These are phyloP conservation scores for Lyophyllum semitale DNA, from an alignment of 768 basidiomycete genomes.

Conservation along the genomic window DNA sequence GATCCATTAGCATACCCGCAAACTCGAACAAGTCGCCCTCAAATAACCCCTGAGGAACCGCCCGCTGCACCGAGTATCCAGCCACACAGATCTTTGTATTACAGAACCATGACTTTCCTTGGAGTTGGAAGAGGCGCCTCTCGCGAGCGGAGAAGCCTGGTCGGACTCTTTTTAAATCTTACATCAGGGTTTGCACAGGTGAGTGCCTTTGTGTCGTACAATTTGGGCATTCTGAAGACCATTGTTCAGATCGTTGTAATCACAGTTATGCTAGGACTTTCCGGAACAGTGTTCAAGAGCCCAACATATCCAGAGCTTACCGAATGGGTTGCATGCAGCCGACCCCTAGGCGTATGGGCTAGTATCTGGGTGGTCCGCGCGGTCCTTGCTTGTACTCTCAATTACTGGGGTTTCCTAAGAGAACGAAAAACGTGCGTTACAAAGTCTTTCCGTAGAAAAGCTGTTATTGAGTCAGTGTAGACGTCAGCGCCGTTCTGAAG, in stretches of 20 bases:
- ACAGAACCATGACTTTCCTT: slow-evolving; percentile 38
- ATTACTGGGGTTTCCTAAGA: slow-evolving; percentile 59
- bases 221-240: not conserved
- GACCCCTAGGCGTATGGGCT: slow-evolving; percentile 70
- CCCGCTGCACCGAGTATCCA: slow-evolving; percentile 22
- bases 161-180: slow-evolving; percentile 54
- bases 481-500: slow-evolving; percentile 13
- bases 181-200: slow-evolving; percentile 53
- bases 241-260: slow-evolving; percentile 49
- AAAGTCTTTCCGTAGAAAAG: not conserved
- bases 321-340: slow-evolving; percentile 66
- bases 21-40: slow-evolving; percentile 18
- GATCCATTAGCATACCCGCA: not conserved
- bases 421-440: slow-evolving; percentile 29
- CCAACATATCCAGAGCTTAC: slow-evolving; percentile 38
- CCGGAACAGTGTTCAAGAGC: slow-evolving; percentile 46
- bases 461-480: slow-evolving; percentile 8
- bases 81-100: slow-evolving; percentile 21
- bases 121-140: slow-evolving; percentile 58
- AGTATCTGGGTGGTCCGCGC: slow-evolving; percentile 63
- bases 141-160: slow-evolving; percentile 51
- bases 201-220: slow-evolving; percentile 2
- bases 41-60: slow-evolving; percentile 10
- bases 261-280: slow-evolving; percentile 49
- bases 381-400: slow-evolving; percentile 45